Conservation (phyloP, 805 yeast species). For the Clavispora asparagi region DNA sequence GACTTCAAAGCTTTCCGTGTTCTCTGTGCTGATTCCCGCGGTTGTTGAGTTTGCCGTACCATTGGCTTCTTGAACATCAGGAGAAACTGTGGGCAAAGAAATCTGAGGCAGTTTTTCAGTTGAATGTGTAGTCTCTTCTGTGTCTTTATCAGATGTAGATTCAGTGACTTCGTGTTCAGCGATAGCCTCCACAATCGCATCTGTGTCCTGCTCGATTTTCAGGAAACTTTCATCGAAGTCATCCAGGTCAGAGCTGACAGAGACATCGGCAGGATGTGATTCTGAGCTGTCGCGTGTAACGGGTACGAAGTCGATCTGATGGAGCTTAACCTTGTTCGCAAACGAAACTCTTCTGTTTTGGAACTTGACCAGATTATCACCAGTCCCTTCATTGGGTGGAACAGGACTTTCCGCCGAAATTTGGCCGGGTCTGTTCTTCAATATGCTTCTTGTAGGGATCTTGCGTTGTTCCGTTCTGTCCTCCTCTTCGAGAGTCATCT, state of each 20-base stretch:
- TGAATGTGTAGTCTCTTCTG: too few relatives aligned
- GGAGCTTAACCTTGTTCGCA: constrained; percentile 70
- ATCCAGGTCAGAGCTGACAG: background rate
- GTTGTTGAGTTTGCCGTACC: too few relatives aligned
- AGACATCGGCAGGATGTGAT: constrained; percentile 3
- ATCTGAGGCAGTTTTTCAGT: too few relatives aligned
- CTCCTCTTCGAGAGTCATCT: background rate
- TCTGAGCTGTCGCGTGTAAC: constrained; percentile 2
- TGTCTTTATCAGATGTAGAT: too few relatives aligned
- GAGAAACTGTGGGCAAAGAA: too few relatives aligned
- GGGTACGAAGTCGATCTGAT: constrained; percentile 43
- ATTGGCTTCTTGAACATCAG: too few relatives aligned
- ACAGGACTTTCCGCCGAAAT: constrained; percentile 7
- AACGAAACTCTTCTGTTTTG: constrained; percentile 60
- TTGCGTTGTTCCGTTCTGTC: background rate
- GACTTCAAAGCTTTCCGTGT: background rate
- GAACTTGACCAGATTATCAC: background rate
- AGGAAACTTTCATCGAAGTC: constrained; percentile 8
- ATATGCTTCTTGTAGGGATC: constrained; percentile 6
- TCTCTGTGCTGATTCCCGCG: too few relatives aligned
- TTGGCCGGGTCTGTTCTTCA: constrained; percentile 10
- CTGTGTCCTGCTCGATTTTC: constrained; percentile 17
- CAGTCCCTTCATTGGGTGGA: background rate
- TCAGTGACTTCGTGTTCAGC: background rate
- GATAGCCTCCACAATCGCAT: constrained; percentile 7